Percentiles rank a stretch among this genome's conserved stretches.
phyloP scores from a whole-genome alignment of 306 rosid genomes.

The Cicer bijugum region DNA sequence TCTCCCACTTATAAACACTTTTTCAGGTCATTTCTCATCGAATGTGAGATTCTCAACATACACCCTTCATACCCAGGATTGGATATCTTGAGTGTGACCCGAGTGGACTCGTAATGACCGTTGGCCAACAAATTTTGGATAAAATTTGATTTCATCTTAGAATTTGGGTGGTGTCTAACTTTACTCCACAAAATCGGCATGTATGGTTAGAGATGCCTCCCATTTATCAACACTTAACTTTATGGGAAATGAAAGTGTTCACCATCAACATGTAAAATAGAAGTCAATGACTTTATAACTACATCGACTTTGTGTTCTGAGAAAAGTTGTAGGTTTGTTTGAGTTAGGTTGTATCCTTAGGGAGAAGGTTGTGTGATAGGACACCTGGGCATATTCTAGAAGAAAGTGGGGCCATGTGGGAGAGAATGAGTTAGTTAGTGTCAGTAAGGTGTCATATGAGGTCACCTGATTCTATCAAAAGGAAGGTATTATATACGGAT shows the following conservation, averaged over 20 bases:
- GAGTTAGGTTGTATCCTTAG: background rate
- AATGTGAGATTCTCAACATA: background rate
- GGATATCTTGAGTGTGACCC: background rate
- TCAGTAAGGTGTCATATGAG: too few relatives aligned
- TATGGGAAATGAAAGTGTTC: background rate
- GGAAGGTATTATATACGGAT: too few relatives aligned
- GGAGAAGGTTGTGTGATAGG: background rate
- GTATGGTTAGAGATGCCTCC: background rate
- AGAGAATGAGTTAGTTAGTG: too few relatives aligned
- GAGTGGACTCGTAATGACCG: background rate
- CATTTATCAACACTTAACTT: background rate
- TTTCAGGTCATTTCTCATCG: background rate
- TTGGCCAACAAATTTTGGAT: background rate
- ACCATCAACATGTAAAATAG: background rate
- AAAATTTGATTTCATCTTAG: background rate
- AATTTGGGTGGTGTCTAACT: background rate
- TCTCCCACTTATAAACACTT: background rate
- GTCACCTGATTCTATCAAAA: too few relatives aligned
- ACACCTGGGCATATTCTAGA: too few relatives aligned
- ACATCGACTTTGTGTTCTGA: background rate
- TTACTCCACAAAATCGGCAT: background rate
- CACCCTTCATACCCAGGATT: background rate
- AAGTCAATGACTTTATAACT: conserved; percentile 17
- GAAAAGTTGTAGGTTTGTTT: conserved; percentile 2
- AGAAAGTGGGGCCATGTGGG: too few relatives aligned